These are phyloP conservation scores for Cryomyces antarcticus DNA, from an alignment of 495 filamentous ascomycete genomes.

Conservation along the genomic window DNA sequence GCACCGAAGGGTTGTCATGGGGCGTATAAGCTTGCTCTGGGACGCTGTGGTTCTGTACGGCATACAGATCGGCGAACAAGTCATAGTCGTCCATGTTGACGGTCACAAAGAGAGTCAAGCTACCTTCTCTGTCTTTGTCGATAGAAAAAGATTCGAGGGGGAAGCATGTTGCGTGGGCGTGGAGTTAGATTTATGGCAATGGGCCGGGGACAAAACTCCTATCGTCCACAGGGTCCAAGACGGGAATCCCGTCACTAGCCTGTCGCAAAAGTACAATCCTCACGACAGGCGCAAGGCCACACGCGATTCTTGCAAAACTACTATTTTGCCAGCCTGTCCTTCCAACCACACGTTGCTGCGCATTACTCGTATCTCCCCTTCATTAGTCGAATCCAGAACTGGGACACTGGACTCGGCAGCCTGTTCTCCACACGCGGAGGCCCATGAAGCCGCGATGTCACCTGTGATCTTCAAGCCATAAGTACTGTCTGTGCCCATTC, in stretches of 20 bases:
- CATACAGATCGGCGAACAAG: too few relatives aligned
- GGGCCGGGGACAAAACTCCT: neutral
- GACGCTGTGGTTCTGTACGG: neutral
- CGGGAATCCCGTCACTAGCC: neutral
- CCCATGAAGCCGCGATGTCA: neutral
- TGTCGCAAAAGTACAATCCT: neutral
- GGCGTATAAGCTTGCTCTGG: neutral
- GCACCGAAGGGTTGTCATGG: neutral
- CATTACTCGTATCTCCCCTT: neutral
- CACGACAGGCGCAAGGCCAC: neutral
- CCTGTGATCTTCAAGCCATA: neutral
- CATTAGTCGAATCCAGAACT: neutral
- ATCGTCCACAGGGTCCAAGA: neutral
- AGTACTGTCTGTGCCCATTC: too few relatives aligned
- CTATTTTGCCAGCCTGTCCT: neutral
- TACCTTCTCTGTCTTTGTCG: neutral
- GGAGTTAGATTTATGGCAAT: neutral
- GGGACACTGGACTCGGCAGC: neutral
- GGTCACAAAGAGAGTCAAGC: neutral
- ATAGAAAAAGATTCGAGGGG: neutral
- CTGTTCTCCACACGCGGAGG: neutral
- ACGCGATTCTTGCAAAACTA: neutral
- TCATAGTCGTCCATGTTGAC: neutral
- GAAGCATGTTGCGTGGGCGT: neutral
- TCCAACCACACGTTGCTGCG: neutral